Evolutionary conservation across 179 eudicot genomes (phyloP).

Genomic region (Silene coronaria): DNA sequence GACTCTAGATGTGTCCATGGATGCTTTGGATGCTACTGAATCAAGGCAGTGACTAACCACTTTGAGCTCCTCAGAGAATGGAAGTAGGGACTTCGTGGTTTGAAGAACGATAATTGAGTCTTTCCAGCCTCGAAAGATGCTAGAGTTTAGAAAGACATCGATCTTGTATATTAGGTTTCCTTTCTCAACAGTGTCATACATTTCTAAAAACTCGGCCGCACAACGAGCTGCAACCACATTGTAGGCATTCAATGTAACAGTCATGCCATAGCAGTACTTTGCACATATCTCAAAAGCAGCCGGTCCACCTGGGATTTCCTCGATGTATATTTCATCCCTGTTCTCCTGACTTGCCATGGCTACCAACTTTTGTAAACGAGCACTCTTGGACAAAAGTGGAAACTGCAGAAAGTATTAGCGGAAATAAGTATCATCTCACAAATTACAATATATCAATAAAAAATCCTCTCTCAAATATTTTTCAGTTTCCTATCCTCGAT

Average conservation of each 20-base stretch:
- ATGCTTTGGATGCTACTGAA: conserved; percentile 59
- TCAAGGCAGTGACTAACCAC: conserved; percentile 58
- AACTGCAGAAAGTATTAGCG: conserved; percentile 32
- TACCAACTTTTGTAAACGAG: conserved; percentile 54
- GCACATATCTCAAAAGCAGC: conserved; percentile 63
- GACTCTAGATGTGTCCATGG: conserved; percentile 53
- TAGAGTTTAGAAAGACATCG: conserved; percentile 63
- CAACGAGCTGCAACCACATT: conserved; percentile 75
- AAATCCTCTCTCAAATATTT: no score
- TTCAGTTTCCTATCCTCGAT: no score
- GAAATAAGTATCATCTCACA: neutral
- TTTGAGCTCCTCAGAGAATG: conserved; percentile 68
- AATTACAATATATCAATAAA: neutral
- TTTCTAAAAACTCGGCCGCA: conserved; percentile 73
- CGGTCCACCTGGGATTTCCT: conserved; percentile 70
- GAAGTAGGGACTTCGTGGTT: conserved; percentile 49
- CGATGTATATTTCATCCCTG: conserved; percentile 43
- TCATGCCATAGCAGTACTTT: conserved; percentile 77
- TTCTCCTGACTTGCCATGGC: conserved; percentile 41
- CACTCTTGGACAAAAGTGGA: conserved; percentile 69
- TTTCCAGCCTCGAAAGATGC: conserved; percentile 76
- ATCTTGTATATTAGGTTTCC: conserved; percentile 70
- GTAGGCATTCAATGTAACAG: conserved; percentile 66
- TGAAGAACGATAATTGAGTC: conserved; percentile 76
- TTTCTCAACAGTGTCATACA: conserved; percentile 61